These are phyloP conservation scores for Pistacia integerrima DNA, from an alignment of 345 rosid genomes.

Conservation along the genomic window DNA sequence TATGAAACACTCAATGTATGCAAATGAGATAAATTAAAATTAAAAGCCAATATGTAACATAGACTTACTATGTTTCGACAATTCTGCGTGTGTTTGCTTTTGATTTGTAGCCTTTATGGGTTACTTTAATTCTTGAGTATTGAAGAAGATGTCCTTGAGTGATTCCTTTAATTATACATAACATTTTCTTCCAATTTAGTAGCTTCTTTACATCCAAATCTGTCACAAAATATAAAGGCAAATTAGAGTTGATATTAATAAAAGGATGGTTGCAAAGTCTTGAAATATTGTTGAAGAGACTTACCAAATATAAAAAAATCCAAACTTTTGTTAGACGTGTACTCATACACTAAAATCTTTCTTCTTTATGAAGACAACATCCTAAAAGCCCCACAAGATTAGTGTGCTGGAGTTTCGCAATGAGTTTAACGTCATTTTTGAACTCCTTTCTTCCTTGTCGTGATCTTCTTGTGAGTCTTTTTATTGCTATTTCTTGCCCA, in stretches of 20 bases:
- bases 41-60: neutral
- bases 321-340: too few relatives aligned
- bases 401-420: too few relatives aligned
- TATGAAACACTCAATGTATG: too few relatives aligned
- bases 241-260: neutral
- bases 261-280: neutral
- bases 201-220: neutral
- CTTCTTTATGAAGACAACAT: neutral
- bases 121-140: constrained; percentile 4
- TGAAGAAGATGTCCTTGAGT: constrained; percentile 23
- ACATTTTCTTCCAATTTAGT: constrained; percentile 20
- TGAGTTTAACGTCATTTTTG: neutral
- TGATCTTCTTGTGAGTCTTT: neutral
- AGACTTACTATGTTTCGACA: constrained; percentile 19
- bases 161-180: constrained; percentile 13
- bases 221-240: neutral
- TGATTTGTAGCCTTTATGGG: constrained; percentile 8
- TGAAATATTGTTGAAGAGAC: neutral
- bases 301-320: neutral
- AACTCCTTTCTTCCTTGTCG: neutral
- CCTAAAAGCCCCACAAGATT: neutral
- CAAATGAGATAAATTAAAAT: too few relatives aligned
- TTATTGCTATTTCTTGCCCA: neutral
- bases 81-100: constrained; percentile 15
- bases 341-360: neutral